These are phyloP conservation scores for Sonneratia caseolaris DNA, from an alignment of 345 rosid genomes.

Conservation along the genomic window DNA sequence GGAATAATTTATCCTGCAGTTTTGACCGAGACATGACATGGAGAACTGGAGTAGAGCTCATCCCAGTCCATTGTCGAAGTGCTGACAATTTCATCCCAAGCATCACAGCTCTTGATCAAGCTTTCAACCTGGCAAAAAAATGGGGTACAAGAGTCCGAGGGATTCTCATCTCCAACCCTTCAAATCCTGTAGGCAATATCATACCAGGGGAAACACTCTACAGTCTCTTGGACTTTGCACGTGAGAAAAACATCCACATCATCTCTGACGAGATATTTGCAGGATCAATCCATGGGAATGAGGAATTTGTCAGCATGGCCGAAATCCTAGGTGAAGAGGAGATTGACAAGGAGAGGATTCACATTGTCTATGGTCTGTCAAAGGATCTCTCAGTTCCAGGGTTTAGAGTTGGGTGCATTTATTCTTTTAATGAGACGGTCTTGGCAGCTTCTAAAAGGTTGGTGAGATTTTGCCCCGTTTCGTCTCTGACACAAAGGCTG, in stretches of 20 bases:
- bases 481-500: constrained; percentile 67
- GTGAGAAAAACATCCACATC: constrained; percentile 71
- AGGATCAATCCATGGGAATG: constrained; percentile 59
- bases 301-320: constrained; percentile 77
- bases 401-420: constrained; percentile 71
- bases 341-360: constrained; percentile 71
- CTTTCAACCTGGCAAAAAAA: constrained; percentile 74
- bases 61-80: constrained; percentile 87
- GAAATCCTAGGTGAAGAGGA: constrained; percentile 53
- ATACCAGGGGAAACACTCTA: constrained; percentile 50
- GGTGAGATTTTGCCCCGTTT: constrained; percentile 65
- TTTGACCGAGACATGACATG: constrained; percentile 74
- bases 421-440: constrained; percentile 59
- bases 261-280: constrained; percentile 85
- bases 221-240: constrained; percentile 54
- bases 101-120: constrained; percentile 66
- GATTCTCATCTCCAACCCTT: constrained; percentile 69
- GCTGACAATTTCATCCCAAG: constrained; percentile 56
- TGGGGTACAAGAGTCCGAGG: constrained; percentile 68
- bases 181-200: constrained; percentile 84
- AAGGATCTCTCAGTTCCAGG: constrained; percentile 86
- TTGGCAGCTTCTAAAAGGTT: constrained; percentile 57
- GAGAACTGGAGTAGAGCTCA: constrained; percentile 76
- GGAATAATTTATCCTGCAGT: constrained; percentile 32
- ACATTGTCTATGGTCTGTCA: constrained; percentile 73